Evolutionary conservation across 1,284 basidiomycete genomes (phyloP).

Genomic region (Sanghuangporus baumii): DNA sequence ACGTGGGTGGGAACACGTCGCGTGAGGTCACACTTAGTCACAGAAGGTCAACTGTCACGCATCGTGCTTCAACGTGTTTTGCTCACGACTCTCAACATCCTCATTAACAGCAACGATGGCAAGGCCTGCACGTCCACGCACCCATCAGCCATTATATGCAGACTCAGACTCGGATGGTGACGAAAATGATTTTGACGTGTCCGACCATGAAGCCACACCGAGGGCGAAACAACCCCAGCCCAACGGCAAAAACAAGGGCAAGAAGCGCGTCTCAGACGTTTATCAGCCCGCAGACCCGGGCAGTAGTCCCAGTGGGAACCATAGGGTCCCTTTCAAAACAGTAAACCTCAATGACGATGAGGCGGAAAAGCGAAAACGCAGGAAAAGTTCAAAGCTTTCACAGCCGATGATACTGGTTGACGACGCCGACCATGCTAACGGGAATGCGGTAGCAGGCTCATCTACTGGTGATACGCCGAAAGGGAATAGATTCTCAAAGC

Average conservation of each 20-base stretch:
- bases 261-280: slow-evolving; percentile 23
- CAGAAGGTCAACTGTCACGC: slow-evolving; percentile 3
- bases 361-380: slow-evolving; percentile 68
- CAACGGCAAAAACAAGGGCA: slow-evolving; percentile 15
- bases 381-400: slow-evolving; percentile 64
- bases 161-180: slow-evolving; percentile 20
- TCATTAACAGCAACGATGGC: slow-evolving; percentile 7
- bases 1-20: background rate
- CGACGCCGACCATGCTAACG: slow-evolving; percentile 32
- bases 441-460: slow-evolving; percentile 33
- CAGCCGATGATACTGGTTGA: slow-evolving; percentile 32
- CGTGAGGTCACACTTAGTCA: slow-evolving; percentile 12
- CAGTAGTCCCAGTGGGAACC: slow-evolving; percentile 15
- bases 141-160: slow-evolving; percentile 16
- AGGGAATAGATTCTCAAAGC: slow-evolving; percentile 36
- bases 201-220: slow-evolving; percentile 16
- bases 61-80: slow-evolving; percentile 1
- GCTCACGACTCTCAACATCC: background rate
- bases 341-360: slow-evolving; percentile 71
- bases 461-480: slow-evolving; percentile 39
- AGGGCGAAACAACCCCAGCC: slow-evolving; percentile 1
- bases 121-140: slow-evolving; percentile 10
- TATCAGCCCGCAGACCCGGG: slow-evolving; percentile 6
- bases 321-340: slow-evolving; percentile 17
- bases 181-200: slow-evolving; percentile 6